Conservation (phyloP, 768 basidiomycete species). For the Lentinus brumalis region DNA sequence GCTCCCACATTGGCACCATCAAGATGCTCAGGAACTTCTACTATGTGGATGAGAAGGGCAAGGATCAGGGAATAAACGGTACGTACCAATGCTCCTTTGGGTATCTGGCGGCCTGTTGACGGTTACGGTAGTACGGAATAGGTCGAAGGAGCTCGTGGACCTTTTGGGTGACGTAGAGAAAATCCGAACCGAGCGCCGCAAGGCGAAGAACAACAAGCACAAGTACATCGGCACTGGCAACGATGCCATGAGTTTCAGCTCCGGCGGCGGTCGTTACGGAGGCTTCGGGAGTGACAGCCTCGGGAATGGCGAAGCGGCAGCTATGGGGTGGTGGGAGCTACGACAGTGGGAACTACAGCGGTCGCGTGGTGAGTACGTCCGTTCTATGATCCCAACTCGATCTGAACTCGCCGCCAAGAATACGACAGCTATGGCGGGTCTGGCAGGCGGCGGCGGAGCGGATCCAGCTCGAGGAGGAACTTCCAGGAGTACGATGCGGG, state of each 20-base stretch:
- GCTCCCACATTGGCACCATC: constrained; percentile 90
- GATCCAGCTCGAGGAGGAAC: constrained; percentile 47
- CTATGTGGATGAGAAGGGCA: constrained; percentile 97
- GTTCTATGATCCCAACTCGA: not conserved
- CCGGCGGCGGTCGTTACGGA: constrained; percentile 61
- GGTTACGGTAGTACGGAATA: constrained; percentile 77
- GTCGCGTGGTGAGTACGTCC: constrained; percentile 23
- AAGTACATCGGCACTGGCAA: constrained; percentile 91
- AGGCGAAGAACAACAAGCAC: constrained; percentile 86
- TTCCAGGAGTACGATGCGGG: constrained; percentile 98
- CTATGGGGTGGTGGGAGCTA: constrained; percentile 35
- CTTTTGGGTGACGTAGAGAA: constrained; percentile 89
- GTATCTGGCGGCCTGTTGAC: not conserved
- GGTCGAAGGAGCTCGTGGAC: constrained; percentile 90
- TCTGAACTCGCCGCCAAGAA: not conserved
- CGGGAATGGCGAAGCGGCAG: constrained; percentile 34
- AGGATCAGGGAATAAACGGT: constrained; percentile 98
- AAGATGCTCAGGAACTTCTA: constrained; percentile 99
- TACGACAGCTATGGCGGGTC: constrained; percentile 1
- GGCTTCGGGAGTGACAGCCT: constrained; percentile 66
- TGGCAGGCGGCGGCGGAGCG: constrained; percentile 30
- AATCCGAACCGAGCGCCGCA: constrained; percentile 86
- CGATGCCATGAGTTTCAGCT: constrained; percentile 69
- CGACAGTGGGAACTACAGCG: constrained; percentile 35
- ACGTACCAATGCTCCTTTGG: constrained; percentile 12